Base-by-base conservation (phyloP, 345 rosid species). In the Populus alba region DNA sequence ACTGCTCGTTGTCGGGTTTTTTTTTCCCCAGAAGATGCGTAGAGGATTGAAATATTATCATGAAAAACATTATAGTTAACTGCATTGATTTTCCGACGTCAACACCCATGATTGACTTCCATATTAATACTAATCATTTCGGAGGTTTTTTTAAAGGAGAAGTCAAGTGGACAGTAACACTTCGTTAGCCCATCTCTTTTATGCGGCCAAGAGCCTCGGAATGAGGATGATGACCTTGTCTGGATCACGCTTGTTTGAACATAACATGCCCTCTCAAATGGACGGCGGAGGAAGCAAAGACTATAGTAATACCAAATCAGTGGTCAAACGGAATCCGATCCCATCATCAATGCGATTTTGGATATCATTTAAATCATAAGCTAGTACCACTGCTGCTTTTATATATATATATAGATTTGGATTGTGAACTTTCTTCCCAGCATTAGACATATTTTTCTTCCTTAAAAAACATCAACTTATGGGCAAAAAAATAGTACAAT, bases 291-390 rank as follows among this genome's bases (percentile, higher is more conserved):
- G 63, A 11, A 10, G 63, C 22, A 23, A 9, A 3, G 29, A 1
- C 13, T n/a, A 9, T 11, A 33, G 20, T 3, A 38, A 68, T 39
- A n/a, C 1, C 31, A 12, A n/a, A 22, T 68, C 13, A 47, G 7
- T 29, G 74, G 74, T 71, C 74, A 71, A 71, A 71, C 74, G 22
- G 62, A 49, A 71, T 71, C 74, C 55, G 49, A 11, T 49, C 41
- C 47, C 62, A 49, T 71, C 62, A 71, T 71, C 17, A 29, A 5
- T 15, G 33, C 45, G 45, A 41, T 41, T 41, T 41, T 10, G 45
- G 63, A 59, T 9, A n/a, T 59, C 63, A 59, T 59, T 59, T 41
- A 25, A 27, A 49, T 51, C 18, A 2, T 7, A 43, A 25, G n/a
- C 1, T 9, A 62, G 66, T 9, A 8, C 45, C 4, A 0, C 23